phyloP scores from a whole-genome alignment of 108 stramenopile species.

The Chaetoceros tenuissimus region DNA sequence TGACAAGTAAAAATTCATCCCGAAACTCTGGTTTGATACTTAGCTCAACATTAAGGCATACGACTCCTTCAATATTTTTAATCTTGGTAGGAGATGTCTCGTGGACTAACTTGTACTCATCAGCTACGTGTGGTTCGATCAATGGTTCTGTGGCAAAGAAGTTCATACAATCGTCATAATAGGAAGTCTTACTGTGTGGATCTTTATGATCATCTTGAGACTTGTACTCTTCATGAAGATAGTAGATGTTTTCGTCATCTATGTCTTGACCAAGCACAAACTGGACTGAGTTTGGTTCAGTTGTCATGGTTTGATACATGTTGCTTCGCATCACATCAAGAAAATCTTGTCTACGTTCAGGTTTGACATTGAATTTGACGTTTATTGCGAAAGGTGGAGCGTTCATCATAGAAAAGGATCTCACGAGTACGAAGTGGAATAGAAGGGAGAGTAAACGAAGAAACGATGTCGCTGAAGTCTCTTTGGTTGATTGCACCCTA shows the following conservation, averaged over 20 bases:
- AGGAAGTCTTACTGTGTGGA: constrained; percentile 21
- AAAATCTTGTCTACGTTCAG: constrained; percentile 19
- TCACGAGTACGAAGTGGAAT: no score
- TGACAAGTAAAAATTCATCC: constrained; percentile 31
- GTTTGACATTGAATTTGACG: constrained; percentile 13
- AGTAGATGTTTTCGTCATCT: constrained; percentile 18
- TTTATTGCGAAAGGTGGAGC: constrained; percentile 20
- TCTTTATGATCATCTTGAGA: constrained; percentile 11
- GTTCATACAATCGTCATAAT: constrained; percentile 19
- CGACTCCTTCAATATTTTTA: no score
- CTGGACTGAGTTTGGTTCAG: constrained; percentile 28
- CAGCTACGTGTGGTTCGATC: no score
- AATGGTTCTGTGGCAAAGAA: no score
- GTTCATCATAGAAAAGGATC: no score
- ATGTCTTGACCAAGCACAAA: constrained; percentile 28
- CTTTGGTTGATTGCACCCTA: no score
- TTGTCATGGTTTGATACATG: constrained; percentile 13
- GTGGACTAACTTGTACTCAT: no score
- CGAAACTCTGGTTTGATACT: constrained; percentile 21
- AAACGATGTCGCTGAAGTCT: no score
- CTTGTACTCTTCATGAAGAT: constrained; percentile 35
- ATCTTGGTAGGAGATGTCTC: no score
- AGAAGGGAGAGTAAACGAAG: no score
- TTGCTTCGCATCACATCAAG: constrained; percentile 23
- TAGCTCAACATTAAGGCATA: constrained; percentile 32